Evolutionary conservation across 352 stramenopile genomes (phyloP).

Genomic region (Phytopythium aichiense): DNA sequence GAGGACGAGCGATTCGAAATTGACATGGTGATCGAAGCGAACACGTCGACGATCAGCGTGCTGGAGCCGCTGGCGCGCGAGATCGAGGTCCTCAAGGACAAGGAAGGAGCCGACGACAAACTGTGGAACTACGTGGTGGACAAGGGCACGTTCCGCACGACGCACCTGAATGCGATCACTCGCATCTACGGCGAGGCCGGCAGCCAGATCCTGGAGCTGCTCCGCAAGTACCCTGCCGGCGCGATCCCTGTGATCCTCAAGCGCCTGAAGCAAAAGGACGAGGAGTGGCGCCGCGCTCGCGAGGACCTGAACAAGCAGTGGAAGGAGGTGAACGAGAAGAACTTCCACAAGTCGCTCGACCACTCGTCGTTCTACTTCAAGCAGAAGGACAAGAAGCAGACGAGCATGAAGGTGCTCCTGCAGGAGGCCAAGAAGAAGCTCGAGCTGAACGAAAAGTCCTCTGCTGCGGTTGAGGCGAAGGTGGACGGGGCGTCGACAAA

Average conservation of each 20-base stretch:
- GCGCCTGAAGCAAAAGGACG: constrained; percentile 98
- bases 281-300: constrained; percentile 92
- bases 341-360: constrained; percentile 99
- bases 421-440: constrained; percentile 85
- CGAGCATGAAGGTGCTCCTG: constrained; percentile 93
- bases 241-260: constrained; percentile 98
- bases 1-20: constrained; percentile 98
- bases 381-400: constrained; percentile 97
- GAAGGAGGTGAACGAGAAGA: constrained; percentile 97
- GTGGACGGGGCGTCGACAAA: constrained; percentile 5
- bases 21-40: constrained; percentile 96
- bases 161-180: constrained; percentile 97
- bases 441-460: constrained; percentile 51
- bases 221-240: constrained; percentile 95
- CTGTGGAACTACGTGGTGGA: constrained; percentile 92
- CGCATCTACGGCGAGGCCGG: constrained; percentile 97
- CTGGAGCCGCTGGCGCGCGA: constrained; percentile 95
- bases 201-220: constrained; percentile 89
- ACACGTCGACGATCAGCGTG: constrained; percentile 92
- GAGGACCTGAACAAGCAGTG: constrained; percentile 96
- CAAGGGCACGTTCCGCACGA: constrained; percentile 92
- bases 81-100: constrained; percentile 85
- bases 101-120: constrained; percentile 70
- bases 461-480: constrained; percentile 16
- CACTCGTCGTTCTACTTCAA: constrained; percentile 99